Percentiles rank a stretch among this genome's conserved stretches.
Evolutionary conservation across 139 green algal species (phyloP).

Genomic region (Closterium sp.): DNA sequence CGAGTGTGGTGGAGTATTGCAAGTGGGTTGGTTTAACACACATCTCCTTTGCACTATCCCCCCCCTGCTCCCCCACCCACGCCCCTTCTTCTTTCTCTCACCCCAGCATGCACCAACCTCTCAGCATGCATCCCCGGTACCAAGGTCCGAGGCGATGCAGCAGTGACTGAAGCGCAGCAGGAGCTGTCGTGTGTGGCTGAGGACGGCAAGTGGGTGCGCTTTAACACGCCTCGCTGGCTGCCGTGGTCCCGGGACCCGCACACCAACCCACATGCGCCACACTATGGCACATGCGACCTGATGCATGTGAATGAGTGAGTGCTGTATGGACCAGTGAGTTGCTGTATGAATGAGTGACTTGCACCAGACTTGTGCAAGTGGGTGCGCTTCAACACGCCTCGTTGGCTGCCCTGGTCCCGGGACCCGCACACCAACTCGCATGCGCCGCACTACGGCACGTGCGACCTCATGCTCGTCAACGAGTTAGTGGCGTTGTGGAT

Average conservation of each 20-base stretch:
- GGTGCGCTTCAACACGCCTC: constrained; percentile 13
- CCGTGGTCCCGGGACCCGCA: not conserved
- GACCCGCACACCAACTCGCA: not conserved
- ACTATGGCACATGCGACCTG: constrained; percentile 18
- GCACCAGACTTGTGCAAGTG: not conserved
- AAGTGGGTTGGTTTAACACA: too few relatives aligned
- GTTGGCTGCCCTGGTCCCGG: constrained; percentile 10
- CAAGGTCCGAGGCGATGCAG: not conserved
- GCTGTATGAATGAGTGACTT: not conserved
- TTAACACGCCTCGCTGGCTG: constrained; percentile 23
- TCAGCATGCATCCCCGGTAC: constrained; percentile 10
- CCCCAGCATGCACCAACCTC: not conserved
- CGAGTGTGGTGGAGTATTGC: too few relatives aligned
- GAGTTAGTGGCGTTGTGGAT: not conserved
- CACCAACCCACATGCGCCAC: not conserved
- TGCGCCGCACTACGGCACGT: not conserved
- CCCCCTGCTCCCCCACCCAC: not conserved
- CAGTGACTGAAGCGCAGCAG: not conserved
- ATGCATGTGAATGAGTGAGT: not conserved
- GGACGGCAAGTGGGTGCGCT: constrained; percentile 13
- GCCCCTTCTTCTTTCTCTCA: not conserved
- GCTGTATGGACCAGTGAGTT: not conserved
- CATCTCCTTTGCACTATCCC: too few relatives aligned
- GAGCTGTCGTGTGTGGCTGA: not conserved
- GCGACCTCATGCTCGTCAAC: not conserved